phyloP scores from a whole-genome alignment of 148 eudicot species.

The Vaccinium macrocarpon region DNA sequence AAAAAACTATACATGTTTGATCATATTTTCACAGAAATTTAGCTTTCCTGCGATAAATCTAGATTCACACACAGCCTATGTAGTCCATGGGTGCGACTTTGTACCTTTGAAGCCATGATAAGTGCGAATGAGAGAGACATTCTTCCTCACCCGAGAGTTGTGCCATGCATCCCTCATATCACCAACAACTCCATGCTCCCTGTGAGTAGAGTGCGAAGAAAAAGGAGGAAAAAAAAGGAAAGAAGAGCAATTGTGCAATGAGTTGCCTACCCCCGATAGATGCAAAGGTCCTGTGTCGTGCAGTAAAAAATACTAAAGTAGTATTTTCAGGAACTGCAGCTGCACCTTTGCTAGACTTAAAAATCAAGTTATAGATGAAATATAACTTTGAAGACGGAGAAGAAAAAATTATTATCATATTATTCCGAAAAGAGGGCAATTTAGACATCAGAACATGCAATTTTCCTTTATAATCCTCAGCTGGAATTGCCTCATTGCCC shows the following conservation, averaged over 20 bases:
- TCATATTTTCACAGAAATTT: not conserved
- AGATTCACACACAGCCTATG: not conserved
- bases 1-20: not conserved
- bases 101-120: constrained; percentile 98
- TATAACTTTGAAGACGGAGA: not conserved
- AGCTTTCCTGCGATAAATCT: not conserved
- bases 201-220: constrained; percentile 20
- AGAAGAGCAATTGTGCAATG: not conserved
- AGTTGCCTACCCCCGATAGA: not conserved
- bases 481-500: no score
- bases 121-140: constrained; percentile 76
- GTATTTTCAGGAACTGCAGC: not conserved
- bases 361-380: not conserved
- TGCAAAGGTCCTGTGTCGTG: not conserved
- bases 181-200: constrained; percentile 94
- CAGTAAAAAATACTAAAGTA: not conserved
- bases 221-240: not conserved
- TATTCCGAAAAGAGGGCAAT: not conserved
- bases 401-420: not conserved
- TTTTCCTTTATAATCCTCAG: not conserved
- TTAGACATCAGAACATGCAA: not conserved
- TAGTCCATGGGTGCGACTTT: not conserved
- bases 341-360: not conserved
- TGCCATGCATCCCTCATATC: constrained; percentile 99
- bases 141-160: constrained; percentile 86